Base-by-base conservation (phyloP, 306 rosid genomes). In the Cicer judaicum region DNA sequence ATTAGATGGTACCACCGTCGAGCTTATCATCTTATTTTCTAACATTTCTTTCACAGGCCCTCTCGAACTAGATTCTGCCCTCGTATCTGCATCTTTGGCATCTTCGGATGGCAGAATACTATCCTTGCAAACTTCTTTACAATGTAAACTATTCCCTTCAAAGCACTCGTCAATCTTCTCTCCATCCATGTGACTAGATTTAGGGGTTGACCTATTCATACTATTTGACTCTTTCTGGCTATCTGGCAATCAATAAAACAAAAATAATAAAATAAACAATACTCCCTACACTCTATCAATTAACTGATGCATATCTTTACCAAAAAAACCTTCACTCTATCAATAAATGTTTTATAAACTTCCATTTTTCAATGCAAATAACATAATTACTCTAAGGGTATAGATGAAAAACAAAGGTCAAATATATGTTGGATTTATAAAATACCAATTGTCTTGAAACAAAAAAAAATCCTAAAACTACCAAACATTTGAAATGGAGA, bases 241-340 rank as follows among this genome's bases (percentile, higher is more conserved):
- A 66, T 53, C 98, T 93, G 74, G 53, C 75, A 81, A 38, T 78
- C 79, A 70, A 57, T 39, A 78, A 78, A 53, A 40, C 24, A 64
- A 72, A 50, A 69, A 52, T 21, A 48, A 29, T 19, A 44, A 13
- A 29, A 29, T 29, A 29, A 29, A 29, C 34, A 29, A 29, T 29
- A 29, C 34, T 29, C 34, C 34, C 34, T 29, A 3, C 3, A 29
- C 3, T 5, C 5, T 29, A 29, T 29, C 34, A 29, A 29, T 3
- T 29, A 29, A 29, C 34, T 3, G 34, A 29, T 29, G 34, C 34
- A 29, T 29, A 29, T 29, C 5, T 29, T 5, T 29, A 29, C 34
- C 34, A 3, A 29, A 29, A 29, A 29, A 29, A 3, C 34, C 34
- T 29, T 29, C 34, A 29, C 34, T 29, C 34, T 29, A 29, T 29